These are phyloP conservation scores for Davidsoniella virescens DNA, from an alignment of 2,329 filamentous ascomycete species.

Conservation along the genomic window DNA sequence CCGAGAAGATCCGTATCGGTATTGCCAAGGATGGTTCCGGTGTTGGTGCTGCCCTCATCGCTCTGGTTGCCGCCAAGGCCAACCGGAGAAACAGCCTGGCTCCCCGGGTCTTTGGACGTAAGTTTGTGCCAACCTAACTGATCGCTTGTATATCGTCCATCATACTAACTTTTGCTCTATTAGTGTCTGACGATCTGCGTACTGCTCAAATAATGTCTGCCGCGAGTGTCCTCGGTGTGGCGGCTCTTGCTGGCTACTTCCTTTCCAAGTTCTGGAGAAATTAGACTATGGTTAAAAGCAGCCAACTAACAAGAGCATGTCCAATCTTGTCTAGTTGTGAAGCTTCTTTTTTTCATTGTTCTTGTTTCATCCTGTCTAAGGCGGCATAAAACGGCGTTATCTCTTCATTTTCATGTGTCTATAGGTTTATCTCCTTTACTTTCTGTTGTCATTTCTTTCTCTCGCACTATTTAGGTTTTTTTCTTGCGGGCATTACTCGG, in stretches of 20 bases:
- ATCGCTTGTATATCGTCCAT: not conserved
- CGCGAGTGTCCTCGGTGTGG: conserved; percentile 22
- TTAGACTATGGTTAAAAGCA: no score
- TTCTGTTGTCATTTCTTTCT: conserved; percentile 7
- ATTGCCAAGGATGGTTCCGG: conserved; percentile 95
- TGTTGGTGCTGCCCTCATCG: conserved; percentile 65
- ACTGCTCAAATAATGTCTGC: conserved; percentile 20
- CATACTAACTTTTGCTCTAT: not conserved
- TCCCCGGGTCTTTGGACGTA: conserved; percentile 8
- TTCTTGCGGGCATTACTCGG: conserved; percentile 4
- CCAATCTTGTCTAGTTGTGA: not conserved
- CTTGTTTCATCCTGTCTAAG: not conserved
- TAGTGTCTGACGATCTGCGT: conserved; percentile 20
- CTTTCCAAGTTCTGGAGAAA: conserved; percentile 13
- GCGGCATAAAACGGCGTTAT: conserved; percentile 5
- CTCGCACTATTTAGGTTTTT: not conserved
- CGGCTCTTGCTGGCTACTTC: conserved; percentile 23
- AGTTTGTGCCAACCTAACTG: not conserved
- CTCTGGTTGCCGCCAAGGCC: conserved; percentile 55
- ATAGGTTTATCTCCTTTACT: conserved; percentile 8
- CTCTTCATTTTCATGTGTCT: conserved; percentile 3
- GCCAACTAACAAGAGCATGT: not conserved
- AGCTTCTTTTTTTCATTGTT: not conserved
- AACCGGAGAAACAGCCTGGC: conserved; percentile 11
- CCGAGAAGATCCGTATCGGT: conserved; percentile 78